Conservation (phyloP, 352 stramenopile genomes). For the Pythium vanterpoolii region DNA sequence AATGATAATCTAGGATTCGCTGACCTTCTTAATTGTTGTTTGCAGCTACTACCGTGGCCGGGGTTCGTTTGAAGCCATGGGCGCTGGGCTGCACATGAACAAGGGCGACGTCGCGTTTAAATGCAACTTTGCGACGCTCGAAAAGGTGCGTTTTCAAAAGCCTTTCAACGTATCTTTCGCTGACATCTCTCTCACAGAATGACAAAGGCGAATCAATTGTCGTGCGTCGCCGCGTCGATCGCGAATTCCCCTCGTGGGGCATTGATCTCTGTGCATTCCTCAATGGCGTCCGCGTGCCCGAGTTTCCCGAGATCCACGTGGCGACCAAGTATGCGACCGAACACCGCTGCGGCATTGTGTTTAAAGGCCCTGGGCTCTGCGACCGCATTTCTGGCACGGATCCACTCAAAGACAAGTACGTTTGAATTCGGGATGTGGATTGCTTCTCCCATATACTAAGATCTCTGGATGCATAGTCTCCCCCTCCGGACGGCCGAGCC, state of each 20-base stretch:
- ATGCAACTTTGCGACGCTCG: conserved; percentile 85
- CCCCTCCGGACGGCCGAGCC: conserved; percentile 57
- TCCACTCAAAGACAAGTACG: conserved; percentile 86
- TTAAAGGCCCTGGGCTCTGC: conserved; percentile 73
- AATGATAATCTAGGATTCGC: background rate
- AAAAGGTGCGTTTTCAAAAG: conserved; percentile 27
- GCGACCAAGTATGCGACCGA: conserved; percentile 87
- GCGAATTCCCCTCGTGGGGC: conserved; percentile 80
- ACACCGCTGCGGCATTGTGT: conserved; percentile 85
- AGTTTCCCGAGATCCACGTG: conserved; percentile 62
- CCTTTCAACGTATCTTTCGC: background rate
- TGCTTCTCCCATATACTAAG: background rate
- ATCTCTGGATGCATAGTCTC: conserved; percentile 35
- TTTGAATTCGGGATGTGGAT: background rate
- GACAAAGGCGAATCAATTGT: conserved; percentile 67
- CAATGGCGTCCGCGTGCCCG: conserved; percentile 49
- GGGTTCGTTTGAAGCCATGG: conserved; percentile 88
- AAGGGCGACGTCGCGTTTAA: conserved; percentile 88
- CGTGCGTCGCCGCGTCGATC: conserved; percentile 69
- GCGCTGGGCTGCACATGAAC: conserved; percentile 74
- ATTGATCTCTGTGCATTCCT: conserved; percentile 82
- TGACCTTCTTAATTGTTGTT: background rate
- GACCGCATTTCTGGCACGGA: conserved; percentile 87
- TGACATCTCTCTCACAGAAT: conserved; percentile 21
- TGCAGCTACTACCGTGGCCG: conserved; percentile 78